Evolutionary conservation across 768 basidiomycete genomes (phyloP).

Genomic region (Galerina marginata): DNA sequence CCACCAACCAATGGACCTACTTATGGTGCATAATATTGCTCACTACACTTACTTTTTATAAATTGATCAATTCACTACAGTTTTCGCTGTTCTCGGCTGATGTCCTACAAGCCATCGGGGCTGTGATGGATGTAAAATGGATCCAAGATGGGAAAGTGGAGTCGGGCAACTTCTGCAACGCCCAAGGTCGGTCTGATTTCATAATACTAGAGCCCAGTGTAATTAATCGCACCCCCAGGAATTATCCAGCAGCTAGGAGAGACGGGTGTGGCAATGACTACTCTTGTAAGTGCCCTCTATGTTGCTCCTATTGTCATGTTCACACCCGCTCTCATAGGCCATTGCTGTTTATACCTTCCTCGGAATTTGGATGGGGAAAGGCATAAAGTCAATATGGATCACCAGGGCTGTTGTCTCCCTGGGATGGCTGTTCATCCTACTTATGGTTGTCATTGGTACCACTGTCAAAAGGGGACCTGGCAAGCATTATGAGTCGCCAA

Average conservation of each 20-base stretch:
- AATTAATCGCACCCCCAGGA: constrained; percentile 24
- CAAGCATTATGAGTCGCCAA: constrained; percentile 35
- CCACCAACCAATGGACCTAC: constrained; percentile 42
- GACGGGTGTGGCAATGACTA: constrained; percentile 45
- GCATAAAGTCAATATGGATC: constrained; percentile 27
- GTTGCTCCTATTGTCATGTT: too few relatives aligned
- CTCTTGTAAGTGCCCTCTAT: constrained; percentile 36
- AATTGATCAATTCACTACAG: constrained; percentile 14
- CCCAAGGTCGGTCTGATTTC: constrained; percentile 34
- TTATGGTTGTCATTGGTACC: constrained; percentile 38
- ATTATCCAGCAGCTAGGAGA: constrained; percentile 48
- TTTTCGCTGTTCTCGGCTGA: constrained; percentile 37
- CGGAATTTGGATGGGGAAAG: constrained; percentile 40
- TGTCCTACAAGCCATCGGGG: constrained; percentile 43
- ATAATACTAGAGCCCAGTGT: neutral
- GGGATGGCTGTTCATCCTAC: constrained; percentile 41
- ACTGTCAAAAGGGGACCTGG: constrained; percentile 20
- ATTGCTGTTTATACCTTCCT: constrained; percentile 49
- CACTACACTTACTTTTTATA: neutral
- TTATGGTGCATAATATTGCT: constrained; percentile 36
- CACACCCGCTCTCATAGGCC: constrained; percentile 23
- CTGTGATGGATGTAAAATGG: constrained; percentile 43
- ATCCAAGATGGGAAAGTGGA: constrained; percentile 37
- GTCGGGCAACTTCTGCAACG: constrained; percentile 38
- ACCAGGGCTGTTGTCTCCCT: constrained; percentile 31